phyloP scores from a whole-genome alignment of 805 yeast species.

The Candida xyloterini region DNA sequence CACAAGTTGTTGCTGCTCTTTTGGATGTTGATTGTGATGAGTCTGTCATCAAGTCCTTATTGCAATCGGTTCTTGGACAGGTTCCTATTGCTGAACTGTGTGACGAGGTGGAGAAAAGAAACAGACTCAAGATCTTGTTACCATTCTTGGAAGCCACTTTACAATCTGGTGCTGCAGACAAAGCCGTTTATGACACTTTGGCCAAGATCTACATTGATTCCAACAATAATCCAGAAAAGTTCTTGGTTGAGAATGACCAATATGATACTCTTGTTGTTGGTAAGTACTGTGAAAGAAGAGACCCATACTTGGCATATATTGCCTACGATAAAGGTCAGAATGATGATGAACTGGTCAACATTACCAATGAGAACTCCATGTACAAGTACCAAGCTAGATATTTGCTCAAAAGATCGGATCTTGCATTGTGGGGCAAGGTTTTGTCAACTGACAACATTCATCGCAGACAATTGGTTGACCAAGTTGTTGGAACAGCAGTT shows the following conservation, averaged over 20 bases:
- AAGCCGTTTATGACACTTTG: conserved; percentile 88
- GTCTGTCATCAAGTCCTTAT: conserved; percentile 70
- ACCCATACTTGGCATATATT: conserved; percentile 95
- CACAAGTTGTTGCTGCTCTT: conserved; percentile 94
- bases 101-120: conserved; percentile 93
- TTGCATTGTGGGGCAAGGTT: conserved; percentile 77
- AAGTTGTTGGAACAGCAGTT: conserved; percentile 92
- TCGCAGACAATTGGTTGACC: conserved; percentile 89
- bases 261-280: conserved; percentile 96
- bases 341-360: conserved; percentile 82
- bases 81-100: conserved; percentile 90
- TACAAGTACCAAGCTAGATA: conserved; percentile 99
- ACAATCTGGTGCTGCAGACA: conserved; percentile 80
- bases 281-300: conserved; percentile 98
- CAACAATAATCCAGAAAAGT: conserved; percentile 95
- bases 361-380: conserved; percentile 97
- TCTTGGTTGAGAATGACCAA: conserved; percentile 82
- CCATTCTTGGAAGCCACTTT: conserved; percentile 92
- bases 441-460: conserved; percentile 72
- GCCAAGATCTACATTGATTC: conserved; percentile 98
- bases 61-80: conserved; percentile 86
- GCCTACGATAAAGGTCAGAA: conserved; percentile 95
- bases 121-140: conserved; percentile 82
- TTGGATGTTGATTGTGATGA: conserved; percentile 98
- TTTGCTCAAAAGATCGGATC: conserved; percentile 83